Conservation (phyloP, 441 rosid species). For the Populus hybrid region DNA sequence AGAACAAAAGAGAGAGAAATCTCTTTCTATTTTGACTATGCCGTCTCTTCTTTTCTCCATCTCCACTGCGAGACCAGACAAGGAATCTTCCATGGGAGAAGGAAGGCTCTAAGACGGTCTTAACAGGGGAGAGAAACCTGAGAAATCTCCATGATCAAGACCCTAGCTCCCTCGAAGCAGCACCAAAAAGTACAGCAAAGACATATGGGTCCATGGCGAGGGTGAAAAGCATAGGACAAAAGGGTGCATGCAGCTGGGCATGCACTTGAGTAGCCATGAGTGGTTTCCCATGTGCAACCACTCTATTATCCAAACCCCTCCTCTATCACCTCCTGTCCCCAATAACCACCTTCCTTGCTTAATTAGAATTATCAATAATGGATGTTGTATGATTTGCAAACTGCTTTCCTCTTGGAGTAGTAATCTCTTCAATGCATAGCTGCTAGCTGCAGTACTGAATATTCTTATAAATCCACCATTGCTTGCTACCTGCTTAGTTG, state of each 20-base stretch:
- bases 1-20: neutral
- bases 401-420: neutral
- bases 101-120: too few relatives aligned
- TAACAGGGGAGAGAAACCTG: neutral
- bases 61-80: neutral
- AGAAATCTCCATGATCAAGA: neutral
- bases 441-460: neutral
- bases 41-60: neutral
- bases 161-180: neutral
- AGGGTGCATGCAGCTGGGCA: constrained; percentile 24
- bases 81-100: too few relatives aligned
- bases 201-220: constrained; percentile 25
- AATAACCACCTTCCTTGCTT: neutral
- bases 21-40: neutral
- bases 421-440: neutral
- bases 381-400: neutral
- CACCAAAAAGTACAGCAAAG: constrained; percentile 14
- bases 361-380: neutral
- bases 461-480: too few relatives aligned
- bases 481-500: neutral
- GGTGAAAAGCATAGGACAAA: constrained; percentile 20
- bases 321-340: constrained; percentile 7
- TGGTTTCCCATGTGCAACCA: constrained; percentile 48
- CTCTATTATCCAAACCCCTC: constrained; percentile 11
- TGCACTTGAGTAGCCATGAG: constrained; percentile 44